phyloP scores from a whole-genome alignment of 768 basidiomycete species.

The Panus rudis region DNA sequence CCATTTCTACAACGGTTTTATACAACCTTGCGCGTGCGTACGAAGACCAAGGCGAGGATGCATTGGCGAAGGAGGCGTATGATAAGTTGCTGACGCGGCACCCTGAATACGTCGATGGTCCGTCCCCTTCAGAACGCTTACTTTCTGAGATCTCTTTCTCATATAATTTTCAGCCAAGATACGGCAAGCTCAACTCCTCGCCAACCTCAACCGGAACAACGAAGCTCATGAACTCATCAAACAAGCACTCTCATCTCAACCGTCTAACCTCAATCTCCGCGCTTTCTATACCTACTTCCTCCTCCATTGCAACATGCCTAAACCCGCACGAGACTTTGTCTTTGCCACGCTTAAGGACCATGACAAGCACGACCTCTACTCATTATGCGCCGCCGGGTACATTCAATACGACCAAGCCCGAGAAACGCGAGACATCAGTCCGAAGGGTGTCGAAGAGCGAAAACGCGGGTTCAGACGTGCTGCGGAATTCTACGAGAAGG shows the following conservation, averaged over 20 bases:
- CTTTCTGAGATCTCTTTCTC: background rate
- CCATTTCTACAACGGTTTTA: constrained; percentile 71
- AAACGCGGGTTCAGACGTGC: constrained; percentile 70
- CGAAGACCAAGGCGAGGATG: constrained; percentile 73
- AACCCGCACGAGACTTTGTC: constrained; percentile 84
- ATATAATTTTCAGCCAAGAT: constrained; percentile 65
- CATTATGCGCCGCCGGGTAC: constrained; percentile 84
- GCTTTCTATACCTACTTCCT: constrained; percentile 94
- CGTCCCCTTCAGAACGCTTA: constrained; percentile 19
- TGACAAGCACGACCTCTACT: constrained; percentile 85
- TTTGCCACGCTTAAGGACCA: constrained; percentile 79
- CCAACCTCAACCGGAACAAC: constrained; percentile 59
- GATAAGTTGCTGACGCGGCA: constrained; percentile 82
- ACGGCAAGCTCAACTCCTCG: constrained; percentile 78
- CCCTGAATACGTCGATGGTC: constrained; percentile 95
- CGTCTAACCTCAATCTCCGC: constrained; percentile 76
- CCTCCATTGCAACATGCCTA: constrained; percentile 63
- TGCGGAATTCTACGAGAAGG: constrained; percentile 91
- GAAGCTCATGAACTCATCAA: constrained; percentile 88
- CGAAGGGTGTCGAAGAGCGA: constrained; percentile 60
- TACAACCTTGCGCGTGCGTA: constrained; percentile 92
- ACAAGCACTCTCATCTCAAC: constrained; percentile 76
- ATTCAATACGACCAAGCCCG: constrained; percentile 81
- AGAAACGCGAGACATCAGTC: constrained; percentile 64
- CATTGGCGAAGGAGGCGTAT: constrained; percentile 78